Evolutionary conservation across 176 grass and related monocot species (phyloP).

Genomic region (Hordeum marinum): DNA sequence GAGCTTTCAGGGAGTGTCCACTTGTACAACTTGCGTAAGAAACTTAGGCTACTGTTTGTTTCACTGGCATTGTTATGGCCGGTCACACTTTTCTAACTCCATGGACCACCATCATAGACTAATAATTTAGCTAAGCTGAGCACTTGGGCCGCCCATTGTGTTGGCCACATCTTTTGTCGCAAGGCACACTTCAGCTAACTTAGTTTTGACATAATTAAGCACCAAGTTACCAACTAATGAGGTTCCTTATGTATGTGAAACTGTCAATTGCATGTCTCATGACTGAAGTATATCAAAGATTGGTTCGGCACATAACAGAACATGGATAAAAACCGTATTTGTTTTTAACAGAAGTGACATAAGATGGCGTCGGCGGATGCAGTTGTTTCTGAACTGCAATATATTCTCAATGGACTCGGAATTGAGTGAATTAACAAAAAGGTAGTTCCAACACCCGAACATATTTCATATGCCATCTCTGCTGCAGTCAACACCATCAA

Average conservation of each 20-base stretch:
- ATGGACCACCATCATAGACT: neutral
- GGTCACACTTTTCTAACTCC: neutral
- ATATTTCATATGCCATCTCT: constrained; percentile 29
- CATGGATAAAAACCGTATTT: constrained; percentile 41
- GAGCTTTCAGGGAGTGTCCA: neutral
- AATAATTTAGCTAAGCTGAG: neutral
- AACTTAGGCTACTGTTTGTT: neutral
- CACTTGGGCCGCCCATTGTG: neutral
- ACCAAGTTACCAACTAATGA: constrained; percentile 1
- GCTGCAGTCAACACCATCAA: constrained; percentile 8
- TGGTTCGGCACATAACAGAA: constrained; percentile 19
- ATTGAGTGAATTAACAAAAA: constrained; percentile 42
- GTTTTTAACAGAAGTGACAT: constrained; percentile 67
- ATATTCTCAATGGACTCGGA: constrained; percentile 51
- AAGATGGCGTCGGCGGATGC: constrained; percentile 32
- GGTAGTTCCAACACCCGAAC: constrained; percentile 69
- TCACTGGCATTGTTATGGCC: neutral
- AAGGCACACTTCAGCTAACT: neutral
- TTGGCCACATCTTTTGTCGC: neutral
- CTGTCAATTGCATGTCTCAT: neutral
- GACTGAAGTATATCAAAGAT: neutral
- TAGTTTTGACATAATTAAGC: neutral
- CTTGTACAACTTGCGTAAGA: neutral
- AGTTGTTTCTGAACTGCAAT: constrained; percentile 50
- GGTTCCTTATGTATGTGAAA: neutral